A percentile compares a stretch with the other conserved stretches of the same genome.
These are phyloP conservation scores for Xylaria acuta DNA, from an alignment of 495 filamentous ascomycete species.

Conservation along the genomic window DNA sequence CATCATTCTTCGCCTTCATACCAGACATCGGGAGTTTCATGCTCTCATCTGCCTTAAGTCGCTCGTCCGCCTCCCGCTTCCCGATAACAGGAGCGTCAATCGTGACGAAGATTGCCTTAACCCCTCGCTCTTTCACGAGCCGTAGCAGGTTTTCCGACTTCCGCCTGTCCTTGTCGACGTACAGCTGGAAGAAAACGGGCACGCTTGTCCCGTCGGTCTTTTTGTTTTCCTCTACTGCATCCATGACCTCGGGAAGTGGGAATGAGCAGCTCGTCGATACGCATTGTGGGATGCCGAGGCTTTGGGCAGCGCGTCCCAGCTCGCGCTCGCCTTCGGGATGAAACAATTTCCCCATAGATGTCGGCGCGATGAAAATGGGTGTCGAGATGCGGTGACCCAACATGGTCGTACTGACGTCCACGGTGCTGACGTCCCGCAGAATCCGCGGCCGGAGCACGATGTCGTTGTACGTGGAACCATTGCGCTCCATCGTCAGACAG, in stretches of 20 bases:
- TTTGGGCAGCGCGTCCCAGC: conserved; percentile 67
- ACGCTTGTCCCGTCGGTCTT: conserved; percentile 16
- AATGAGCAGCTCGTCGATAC: conserved; percentile 77
- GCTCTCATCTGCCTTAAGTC: conserved; percentile 60
- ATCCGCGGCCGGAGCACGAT: conserved; percentile 78
- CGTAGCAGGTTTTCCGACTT: conserved; percentile 71
- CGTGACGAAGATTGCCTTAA: conserved; percentile 72
- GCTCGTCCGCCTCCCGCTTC: conserved; percentile 68
- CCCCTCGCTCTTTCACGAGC: conserved; percentile 60
- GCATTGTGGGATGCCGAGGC: conserved; percentile 54
- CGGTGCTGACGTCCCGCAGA: conserved; percentile 67
- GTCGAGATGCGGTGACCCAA: conserved; percentile 63
- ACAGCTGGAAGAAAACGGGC: conserved; percentile 79
- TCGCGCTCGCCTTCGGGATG: conserved; percentile 75
- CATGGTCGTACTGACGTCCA: conserved; percentile 64
- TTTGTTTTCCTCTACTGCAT: conserved; percentile 45
- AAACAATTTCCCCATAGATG: conserved; percentile 74
- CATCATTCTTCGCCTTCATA: conserved; percentile 65
- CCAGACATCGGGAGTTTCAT: conserved; percentile 65
- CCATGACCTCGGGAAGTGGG: conserved; percentile 65
- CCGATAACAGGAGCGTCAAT: conserved; percentile 70
- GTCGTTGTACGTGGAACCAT: conserved; percentile 62
- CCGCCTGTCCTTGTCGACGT: conserved; percentile 74
- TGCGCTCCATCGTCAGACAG: conserved; percentile 63
- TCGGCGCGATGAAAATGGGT: conserved; percentile 77